These are phyloP conservation scores for Parathielavia appendiculata DNA, from an alignment of 495 filamentous ascomycete genomes.

Conservation along the genomic window DNA sequence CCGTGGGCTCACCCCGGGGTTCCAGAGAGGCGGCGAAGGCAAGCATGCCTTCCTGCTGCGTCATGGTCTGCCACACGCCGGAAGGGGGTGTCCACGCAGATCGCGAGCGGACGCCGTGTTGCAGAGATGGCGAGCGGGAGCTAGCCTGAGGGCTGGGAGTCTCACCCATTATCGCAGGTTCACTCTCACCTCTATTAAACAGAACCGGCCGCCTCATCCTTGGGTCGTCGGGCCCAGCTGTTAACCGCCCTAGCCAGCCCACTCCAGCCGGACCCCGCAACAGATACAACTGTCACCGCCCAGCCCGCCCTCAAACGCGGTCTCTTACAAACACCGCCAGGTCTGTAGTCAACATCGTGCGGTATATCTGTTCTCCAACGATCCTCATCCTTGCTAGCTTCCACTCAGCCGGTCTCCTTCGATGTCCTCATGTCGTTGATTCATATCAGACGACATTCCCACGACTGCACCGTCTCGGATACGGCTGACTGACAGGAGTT, in stretches of 20 bases:
- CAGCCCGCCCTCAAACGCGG: conserved; percentile 19
- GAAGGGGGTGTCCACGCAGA: background rate
- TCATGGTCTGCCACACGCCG: background rate
- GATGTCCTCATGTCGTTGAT: conserved; percentile 45
- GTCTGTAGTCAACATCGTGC: background rate
- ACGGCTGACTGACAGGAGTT: conserved; percentile 38
- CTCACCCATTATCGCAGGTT: background rate
- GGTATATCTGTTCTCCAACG: conserved; percentile 18
- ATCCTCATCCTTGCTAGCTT: conserved; percentile 8
- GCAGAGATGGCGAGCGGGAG: background rate
- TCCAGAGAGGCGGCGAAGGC: background rate
- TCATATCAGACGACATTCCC: conserved; percentile 29
- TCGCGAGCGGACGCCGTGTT: background rate
- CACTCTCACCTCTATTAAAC: conserved; percentile 10
- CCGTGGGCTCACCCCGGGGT: conserved; percentile 1
- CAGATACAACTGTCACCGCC: conserved; percentile 13
- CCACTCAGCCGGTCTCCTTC: conserved; percentile 7
- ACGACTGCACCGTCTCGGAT: conserved; percentile 37
- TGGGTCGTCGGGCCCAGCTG: conserved; percentile 14
- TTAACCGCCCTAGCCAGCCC: conserved; percentile 11
- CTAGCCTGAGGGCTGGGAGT: background rate
- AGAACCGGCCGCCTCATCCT: conserved; percentile 14
- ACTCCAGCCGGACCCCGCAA: background rate
- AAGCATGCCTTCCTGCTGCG: background rate
- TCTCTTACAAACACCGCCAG: conserved; percentile 11